These are phyloP conservation scores for Lachnellula willkommii DNA, from an alignment of 2,329 filamentous ascomycete genomes.

Conservation along the genomic window DNA sequence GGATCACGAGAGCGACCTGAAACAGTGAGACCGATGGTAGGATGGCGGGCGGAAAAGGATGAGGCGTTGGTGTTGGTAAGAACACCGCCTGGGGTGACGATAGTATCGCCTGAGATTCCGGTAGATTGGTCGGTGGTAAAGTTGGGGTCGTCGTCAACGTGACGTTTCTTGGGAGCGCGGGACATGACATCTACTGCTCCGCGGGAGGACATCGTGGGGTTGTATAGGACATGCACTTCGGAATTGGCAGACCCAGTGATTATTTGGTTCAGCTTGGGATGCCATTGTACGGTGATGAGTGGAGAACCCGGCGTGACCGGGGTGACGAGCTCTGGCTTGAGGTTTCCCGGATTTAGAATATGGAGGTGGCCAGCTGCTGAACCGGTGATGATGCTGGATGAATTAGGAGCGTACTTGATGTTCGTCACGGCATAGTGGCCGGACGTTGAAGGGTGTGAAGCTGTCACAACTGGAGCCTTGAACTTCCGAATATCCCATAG, in stretches of 20 bases:
- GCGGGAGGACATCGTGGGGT: constrained; percentile 71
- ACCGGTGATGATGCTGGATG: constrained; percentile 80
- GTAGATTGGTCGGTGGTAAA: constrained; percentile 78
- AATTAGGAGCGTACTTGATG: constrained; percentile 83
- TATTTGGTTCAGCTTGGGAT: constrained; percentile 93
- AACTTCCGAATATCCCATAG: constrained; percentile 97
- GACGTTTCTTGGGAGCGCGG: constrained; percentile 86
- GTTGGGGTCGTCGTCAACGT: constrained; percentile 87
- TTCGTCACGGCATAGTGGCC: constrained; percentile 78
- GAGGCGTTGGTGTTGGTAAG: constrained; percentile 45
- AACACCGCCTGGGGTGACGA: constrained; percentile 63
- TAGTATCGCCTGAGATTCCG: constrained; percentile 77
- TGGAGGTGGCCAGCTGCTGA: constrained; percentile 81
- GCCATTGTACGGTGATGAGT: constrained; percentile 83
- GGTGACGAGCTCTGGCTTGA: constrained; percentile 78
- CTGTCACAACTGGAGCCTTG: constrained; percentile 77
- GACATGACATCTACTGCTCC: constrained; percentile 89
- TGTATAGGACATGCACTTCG: constrained; percentile 86
- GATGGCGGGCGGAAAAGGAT: constrained; percentile 54
- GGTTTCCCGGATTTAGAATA: constrained; percentile 87
- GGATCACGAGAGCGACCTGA: constrained; percentile 76
- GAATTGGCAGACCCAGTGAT: constrained; percentile 88
- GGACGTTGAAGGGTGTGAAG: constrained; percentile 75
- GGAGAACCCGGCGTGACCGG: constrained; percentile 81
- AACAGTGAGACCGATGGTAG: constrained; percentile 68